Base-by-base conservation (phyloP, 495 filamentous ascomycete genomes). In the Neurospora sp. region DNA sequence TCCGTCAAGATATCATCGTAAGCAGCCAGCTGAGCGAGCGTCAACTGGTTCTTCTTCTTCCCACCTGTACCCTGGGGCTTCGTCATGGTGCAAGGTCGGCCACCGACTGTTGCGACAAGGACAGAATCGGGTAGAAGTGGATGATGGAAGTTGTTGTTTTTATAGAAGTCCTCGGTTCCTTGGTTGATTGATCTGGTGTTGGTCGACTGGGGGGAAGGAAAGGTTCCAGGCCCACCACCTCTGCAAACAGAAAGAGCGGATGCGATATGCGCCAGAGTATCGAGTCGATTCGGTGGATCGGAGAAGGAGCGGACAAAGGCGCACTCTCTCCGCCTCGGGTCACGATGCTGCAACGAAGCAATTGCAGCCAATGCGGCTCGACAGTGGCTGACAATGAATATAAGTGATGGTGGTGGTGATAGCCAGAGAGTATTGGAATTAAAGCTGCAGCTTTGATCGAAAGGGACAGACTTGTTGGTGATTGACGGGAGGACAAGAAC, bases 1-100 rank as follows among this genome's bases (percentile, higher is more conserved):
- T 99, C 96, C 0, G 96, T 98, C 75, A 97, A 87, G 76, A 99
- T 89, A 80, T 99, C 96, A 83, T 99, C 96, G 84, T 98, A 98
- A 72, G 91, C 91, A 38, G 93, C 90, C 73, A 99, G 84, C 83
- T 97, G 94, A 45, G 88, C 88, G 72, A 98, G 84, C 14, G 93
- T 97, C 74, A 98, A 84, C 76, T 89, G 90, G 74, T 92, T 88
- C 82, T 87, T 91, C 78, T 90, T 88, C 14, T 61, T 61, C 53
- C 53, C 53, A 61, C 53, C 18, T 14, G 41, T 35, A 40, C 53
- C 40, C 31, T n/a, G 10, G 70, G 42, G 20, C 70, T 77, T 70
- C 74, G 79, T 77, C 78, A 79, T 71, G 44, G 44, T 44, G 40
- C 69, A 41, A 44, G 31, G 35, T 42, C 69, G 27, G 9, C 42